Evolutionary conservation across 106 monocot species (phyloP).

Genomic region (Chionographis japonica): DNA sequence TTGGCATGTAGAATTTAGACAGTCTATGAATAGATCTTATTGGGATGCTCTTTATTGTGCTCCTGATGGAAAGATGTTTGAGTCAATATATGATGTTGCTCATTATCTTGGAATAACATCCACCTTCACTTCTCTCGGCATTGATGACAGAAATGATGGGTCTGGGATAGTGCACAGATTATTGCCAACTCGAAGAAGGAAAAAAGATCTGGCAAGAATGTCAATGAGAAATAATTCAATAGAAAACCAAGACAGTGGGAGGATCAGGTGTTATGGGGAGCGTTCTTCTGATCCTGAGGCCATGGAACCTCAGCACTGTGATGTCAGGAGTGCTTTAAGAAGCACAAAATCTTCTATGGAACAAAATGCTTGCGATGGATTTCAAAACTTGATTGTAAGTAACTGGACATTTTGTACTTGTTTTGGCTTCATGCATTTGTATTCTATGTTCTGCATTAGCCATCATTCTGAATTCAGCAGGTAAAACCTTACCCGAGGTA

Average conservation of each 20-base stretch:
- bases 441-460: neutral
- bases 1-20: constrained; percentile 57
- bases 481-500: no score
- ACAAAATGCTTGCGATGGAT: constrained; percentile 12
- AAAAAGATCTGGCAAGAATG: constrained; percentile 47
- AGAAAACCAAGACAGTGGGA: constrained; percentile 31
- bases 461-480: no score
- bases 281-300: constrained; percentile 29
- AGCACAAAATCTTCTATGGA: constrained; percentile 16
- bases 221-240: constrained; percentile 20
- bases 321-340: constrained; percentile 21
- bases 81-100: constrained; percentile 71
- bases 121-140: constrained; percentile 28
- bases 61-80: constrained; percentile 78
- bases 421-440: neutral
- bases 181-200: constrained; percentile 40
- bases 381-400: constrained; percentile 38
- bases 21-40: constrained; percentile 24
- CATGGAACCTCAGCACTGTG: constrained; percentile 19
- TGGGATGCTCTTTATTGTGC: constrained; percentile 44
- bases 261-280: constrained; percentile 24
- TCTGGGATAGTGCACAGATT: constrained; percentile 35
- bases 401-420: neutral
- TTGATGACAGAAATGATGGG: constrained; percentile 37
- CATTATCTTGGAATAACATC: constrained; percentile 48